Conservation (phyloP, 495 filamentous ascomycete genomes). For the Letharia lupina region DNA sequence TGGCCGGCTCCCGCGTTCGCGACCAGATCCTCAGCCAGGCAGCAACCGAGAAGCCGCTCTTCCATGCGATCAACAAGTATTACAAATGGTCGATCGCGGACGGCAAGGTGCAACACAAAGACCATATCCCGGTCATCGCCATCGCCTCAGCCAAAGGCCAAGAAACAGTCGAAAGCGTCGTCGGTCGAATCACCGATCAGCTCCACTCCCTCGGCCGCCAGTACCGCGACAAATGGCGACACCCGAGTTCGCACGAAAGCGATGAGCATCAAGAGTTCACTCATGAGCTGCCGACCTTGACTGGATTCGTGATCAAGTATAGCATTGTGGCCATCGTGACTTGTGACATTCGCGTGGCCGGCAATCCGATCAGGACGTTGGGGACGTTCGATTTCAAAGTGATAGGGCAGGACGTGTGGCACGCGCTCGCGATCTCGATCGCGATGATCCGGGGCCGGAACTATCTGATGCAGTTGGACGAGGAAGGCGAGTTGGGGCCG, state of each 20-base stretch:
- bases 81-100: conserved; percentile 40
- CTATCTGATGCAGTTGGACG: conserved; percentile 31
- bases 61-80: conserved; percentile 32
- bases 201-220: conserved; percentile 29
- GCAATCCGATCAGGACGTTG: conserved; percentile 22
- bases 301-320: conserved; percentile 37
- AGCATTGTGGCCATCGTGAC: conserved; percentile 39
- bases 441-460: conserved; percentile 33
- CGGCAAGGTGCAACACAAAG: conserved; percentile 22
- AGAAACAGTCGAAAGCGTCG: conserved; percentile 29
- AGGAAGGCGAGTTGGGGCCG: conserved; percentile 16
- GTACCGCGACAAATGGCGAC: conserved; percentile 24
- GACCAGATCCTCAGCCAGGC: conserved; percentile 30
- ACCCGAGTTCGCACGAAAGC: conserved; percentile 1
- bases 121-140: conserved; percentile 30
- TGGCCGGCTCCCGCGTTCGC: conserved; percentile 35
- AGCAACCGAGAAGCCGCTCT: conserved; percentile 30
- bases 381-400: conserved; percentile 36
- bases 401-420: conserved; percentile 40
- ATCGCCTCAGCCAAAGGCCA: conserved; percentile 29
- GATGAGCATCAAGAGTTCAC: conserved; percentile 8
- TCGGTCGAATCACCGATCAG: conserved; percentile 28
- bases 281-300: conserved; percentile 28
- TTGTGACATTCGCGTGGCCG: conserved; percentile 26
- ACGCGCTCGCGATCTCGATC: conserved; percentile 39